Base-by-base conservation (phyloP, 2,329 filamentous ascomycete genomes). In the Proliferodiscus dingleyae region DNA sequence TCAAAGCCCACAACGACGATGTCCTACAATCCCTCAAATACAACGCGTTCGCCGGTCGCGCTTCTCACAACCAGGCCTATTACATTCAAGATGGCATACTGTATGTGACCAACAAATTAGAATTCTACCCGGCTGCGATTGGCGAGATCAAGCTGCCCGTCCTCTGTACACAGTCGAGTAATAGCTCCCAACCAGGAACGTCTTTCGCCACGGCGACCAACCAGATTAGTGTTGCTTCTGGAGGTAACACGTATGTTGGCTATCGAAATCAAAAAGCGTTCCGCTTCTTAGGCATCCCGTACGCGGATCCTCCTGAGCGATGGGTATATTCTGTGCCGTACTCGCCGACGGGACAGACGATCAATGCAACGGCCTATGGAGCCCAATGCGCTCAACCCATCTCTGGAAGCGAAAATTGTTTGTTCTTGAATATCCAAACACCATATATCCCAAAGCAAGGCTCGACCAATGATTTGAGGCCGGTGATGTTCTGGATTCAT, bases 201-300 rank as follows among this genome's bases (percentile, higher is more conserved):
- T 59, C 64, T 0, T 52, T 58, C 1, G 64, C 63, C 1, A 63
- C 56, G 13, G 52, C 63, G 10, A 61, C 62, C 7, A 72, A 71
- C 34, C 55, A 67, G 33, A 46, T 75, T 15, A 59, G 62, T 8
- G 55, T 75, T 8, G 43, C 63, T 2, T 66, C 70, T 2, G 59
- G 55, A n/a, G 65, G 66, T 3, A 75, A 75, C 45, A 70, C 56
- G 0, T 76, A 68, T 41, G 54, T 71, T 15, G 75, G 75, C 0
- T 76, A 70, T 53, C 67, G 74, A 6, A 76, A 78, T 54, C 68
- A 74, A 50, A 74, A 76, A 55, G 76, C 62, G 5, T 74, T 74
- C 51, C 67, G 69, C 13, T 61, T 60, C 34, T 50, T 56, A 4
- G 59, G 59, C 1, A 61, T 61, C 15, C 57, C 54, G 4, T 61